These are phyloP conservation scores for Daldinia sp. DNA, from an alignment of 2,329 filamentous ascomycete genomes.

Conservation along the genomic window DNA sequence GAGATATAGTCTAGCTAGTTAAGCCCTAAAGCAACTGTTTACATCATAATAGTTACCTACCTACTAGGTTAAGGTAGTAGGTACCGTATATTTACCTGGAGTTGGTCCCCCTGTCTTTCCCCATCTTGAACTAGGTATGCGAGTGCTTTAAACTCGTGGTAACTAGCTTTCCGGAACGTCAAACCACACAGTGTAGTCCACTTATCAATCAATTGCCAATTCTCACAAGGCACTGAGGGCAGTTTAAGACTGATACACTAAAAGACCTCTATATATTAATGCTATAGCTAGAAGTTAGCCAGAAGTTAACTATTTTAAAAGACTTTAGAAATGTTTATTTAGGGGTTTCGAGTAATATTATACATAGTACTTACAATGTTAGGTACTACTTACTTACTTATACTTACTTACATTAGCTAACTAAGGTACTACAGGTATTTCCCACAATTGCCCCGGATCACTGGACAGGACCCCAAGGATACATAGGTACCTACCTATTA, in stretches of 20 bases:
- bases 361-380: no score
- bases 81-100: neutral
- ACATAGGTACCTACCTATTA: slow-evolving; percentile 1
- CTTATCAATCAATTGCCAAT: neutral
- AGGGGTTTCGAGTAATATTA: neutral
- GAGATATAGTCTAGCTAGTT: neutral
- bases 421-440: no score
- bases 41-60: neutral
- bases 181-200: neutral
- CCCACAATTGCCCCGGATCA: no score
- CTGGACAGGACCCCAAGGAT: no score
- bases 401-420: no score
- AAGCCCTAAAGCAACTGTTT: neutral
- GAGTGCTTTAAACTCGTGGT: neutral
- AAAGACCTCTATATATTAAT: neutral
- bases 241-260: no score
- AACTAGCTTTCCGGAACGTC: neutral
- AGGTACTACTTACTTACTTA: no score
- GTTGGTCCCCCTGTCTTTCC: neutral
- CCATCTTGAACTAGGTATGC: neutral
- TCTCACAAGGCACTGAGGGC: neutral
- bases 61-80: no score
- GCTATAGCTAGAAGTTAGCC: no score
- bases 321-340: no score
- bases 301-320: no score